Evolutionary conservation across 2,329 filamentous ascomycete species (phyloP).

Genomic region (Aureobasidium lini): DNA sequence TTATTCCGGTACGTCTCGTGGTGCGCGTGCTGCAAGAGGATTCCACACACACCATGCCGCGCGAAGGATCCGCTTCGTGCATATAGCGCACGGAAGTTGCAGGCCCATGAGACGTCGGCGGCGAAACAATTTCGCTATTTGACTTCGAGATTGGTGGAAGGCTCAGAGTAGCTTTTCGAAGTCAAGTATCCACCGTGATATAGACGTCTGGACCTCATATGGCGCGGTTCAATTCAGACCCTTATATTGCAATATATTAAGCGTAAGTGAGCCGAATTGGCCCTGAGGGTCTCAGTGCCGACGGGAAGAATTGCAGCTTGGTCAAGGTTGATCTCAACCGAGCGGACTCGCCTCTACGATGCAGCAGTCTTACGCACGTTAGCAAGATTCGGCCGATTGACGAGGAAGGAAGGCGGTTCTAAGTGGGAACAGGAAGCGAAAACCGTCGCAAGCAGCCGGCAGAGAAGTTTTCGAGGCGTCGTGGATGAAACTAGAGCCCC

Average conservation of each 20-base stretch:
- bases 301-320: not conserved
- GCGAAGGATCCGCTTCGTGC: conserved; percentile 1
- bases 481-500: conserved; percentile 2
- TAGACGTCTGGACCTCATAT: not conserved
- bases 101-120: conserved; percentile 3
- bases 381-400: not conserved
- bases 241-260: conserved; percentile 4
- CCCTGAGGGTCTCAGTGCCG: not conserved
- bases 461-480: conserved; percentile 2
- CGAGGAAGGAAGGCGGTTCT: not conserved
- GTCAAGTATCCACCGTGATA: conserved; percentile 5
- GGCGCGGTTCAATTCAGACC: not conserved
- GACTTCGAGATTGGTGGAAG: not conserved
- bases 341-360: not conserved
- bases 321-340: not conserved
- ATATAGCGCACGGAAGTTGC: conserved; percentile 4
- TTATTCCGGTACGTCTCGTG: not conserved
- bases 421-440: not conserved
- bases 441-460: not conserved
- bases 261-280: not conserved
- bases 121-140: conserved; percentile 3
- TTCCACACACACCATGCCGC: not conserved
- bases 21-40: not conserved
- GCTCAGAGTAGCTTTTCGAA: not conserved
- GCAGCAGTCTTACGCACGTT: not conserved